These are phyloP conservation scores for Aphanocladium album DNA, from an alignment of 2,329 filamentous ascomycete genomes.

Conservation along the genomic window DNA sequence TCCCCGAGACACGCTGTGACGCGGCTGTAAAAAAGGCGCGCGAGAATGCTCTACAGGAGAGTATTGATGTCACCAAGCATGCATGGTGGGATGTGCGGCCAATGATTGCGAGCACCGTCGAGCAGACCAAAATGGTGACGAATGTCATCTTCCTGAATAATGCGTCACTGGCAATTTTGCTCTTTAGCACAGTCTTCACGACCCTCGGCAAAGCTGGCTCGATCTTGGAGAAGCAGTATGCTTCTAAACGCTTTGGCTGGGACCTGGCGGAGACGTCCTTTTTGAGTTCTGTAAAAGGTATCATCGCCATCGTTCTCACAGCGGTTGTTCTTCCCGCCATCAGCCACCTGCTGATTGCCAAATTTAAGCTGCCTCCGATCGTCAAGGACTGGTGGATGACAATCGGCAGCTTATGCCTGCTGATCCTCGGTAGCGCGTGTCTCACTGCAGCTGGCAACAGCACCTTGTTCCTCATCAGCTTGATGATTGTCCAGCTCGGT, in stretches of 20 bases:
- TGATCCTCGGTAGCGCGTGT: neutral
- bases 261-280: constrained; percentile 2
- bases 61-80: neutral
- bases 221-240: constrained; percentile 8
- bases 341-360: constrained; percentile 1
- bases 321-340: neutral
- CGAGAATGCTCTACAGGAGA: neutral
- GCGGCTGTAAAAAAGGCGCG: constrained; percentile 1
- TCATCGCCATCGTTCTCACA: neutral
- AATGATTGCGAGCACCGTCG: neutral
- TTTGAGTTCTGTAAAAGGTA: neutral
- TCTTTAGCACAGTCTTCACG: constrained; percentile 4
- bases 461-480: neutral
- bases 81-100: constrained; percentile 3
- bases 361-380: neutral
- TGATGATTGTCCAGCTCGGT: constrained; percentile 1
- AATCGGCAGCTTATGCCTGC: neutral
- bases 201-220: neutral
- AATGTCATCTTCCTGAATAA: neutral
- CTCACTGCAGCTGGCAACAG: neutral
- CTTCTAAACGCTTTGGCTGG: constrained; percentile 12
- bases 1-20: constrained; percentile 15
- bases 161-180: neutral
- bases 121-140: neutral
- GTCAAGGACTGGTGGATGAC: constrained; percentile 6